Percentiles rank a stretch among this genome's conserved stretches.
These are phyloP conservation scores for Dictyostelium capitatum DNA, from an alignment of 78 protist genomes.

Conservation along the genomic window DNA sequence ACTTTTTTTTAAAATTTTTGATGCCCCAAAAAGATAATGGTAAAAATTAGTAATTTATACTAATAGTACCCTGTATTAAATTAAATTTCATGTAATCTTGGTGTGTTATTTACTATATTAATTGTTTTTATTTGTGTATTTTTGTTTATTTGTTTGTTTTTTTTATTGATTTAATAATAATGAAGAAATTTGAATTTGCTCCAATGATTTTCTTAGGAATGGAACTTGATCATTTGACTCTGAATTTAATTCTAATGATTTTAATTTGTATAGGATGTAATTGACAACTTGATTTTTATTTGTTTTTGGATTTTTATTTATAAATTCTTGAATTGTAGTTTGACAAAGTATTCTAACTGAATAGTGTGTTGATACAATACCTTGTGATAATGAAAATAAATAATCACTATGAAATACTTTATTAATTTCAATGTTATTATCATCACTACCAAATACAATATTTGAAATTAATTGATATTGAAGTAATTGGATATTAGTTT, in stretches of 20 bases:
- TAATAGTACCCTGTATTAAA: no score
- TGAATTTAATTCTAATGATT: background rate
- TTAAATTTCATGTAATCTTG: no score
- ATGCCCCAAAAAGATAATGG: no score
- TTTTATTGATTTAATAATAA: background rate
- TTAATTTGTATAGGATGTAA: background rate
- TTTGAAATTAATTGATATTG: background rate
- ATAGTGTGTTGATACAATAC: background rate
- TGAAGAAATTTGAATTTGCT: background rate
- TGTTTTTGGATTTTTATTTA: background rate
- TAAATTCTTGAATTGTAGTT: conserved; percentile 17
- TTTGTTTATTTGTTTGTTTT: no score
- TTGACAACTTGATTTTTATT: background rate
- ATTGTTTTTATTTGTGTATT: no score
- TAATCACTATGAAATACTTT: background rate
- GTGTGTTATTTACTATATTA: no score
- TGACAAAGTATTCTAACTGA: background rate
- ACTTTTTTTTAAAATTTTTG: no score
- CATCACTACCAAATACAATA: background rate
- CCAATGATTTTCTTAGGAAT: background rate
- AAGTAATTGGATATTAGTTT: background rate
- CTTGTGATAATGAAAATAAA: background rate
- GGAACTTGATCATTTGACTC: background rate
- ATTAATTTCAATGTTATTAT: background rate
- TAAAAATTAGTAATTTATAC: no score